Evolutionary conservation across 176 grass and related monocot genomes (phyloP).

Genomic region (Musa acuminata): DNA sequence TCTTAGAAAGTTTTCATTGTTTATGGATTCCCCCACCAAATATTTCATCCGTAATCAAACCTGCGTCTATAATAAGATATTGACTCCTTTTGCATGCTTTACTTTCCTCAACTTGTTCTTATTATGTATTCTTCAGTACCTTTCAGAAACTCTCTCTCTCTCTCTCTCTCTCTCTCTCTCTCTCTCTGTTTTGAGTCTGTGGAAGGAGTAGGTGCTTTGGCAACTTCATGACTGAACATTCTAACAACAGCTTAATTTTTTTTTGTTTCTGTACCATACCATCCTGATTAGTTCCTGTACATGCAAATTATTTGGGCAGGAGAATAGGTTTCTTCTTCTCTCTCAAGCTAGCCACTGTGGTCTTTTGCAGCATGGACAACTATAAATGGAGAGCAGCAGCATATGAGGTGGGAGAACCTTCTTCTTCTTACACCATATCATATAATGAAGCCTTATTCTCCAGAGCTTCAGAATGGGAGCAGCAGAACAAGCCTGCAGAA

Average conservation of each 20-base stretch:
- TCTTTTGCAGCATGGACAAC: background rate
- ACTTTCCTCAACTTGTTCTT: no score
- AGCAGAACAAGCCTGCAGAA: background rate
- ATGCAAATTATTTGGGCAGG: background rate
- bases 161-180: no score
- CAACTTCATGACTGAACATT: constrained; percentile 8
- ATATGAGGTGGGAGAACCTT: background rate
- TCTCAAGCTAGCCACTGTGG: background rate
- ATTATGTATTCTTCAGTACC: no score
- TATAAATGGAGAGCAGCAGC: background rate
- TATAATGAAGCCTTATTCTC: background rate
- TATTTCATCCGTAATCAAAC: no score
- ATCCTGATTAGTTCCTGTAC: background rate
- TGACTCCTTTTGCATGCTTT: no score
- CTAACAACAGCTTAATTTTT: background rate
- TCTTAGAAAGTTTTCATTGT: no score
- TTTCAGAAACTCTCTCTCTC: no score
- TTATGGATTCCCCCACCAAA: no score
- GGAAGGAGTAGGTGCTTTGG: constrained; percentile 1
- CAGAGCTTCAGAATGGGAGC: background rate
- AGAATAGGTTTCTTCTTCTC: no score
- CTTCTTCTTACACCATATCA: background rate
- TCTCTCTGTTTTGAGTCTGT: background rate
- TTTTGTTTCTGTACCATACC: background rate
- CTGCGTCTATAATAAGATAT: no score